A percentile compares a stretch with the other conserved stretches of the same genome.
These are phyloP conservation scores for Tetrapisispora namnaoensis DNA, from an alignment of 805 yeast genomes.

Conservation along the genomic window DNA sequence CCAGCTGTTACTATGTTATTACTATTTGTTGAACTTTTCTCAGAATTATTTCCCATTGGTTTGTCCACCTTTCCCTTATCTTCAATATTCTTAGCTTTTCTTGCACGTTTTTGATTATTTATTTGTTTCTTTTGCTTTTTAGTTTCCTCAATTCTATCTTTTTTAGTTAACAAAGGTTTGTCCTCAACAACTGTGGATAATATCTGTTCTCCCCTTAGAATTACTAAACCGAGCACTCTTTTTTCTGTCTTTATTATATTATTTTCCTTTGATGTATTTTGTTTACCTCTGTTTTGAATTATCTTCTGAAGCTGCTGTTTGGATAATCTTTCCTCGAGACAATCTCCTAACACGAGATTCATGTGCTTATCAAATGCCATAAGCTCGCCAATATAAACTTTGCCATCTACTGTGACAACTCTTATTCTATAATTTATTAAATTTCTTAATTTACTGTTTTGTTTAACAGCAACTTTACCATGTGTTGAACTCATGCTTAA, in stretches of 20 bases:
- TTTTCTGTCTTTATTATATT: conserved; percentile 50
- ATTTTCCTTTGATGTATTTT: conserved; percentile 4
- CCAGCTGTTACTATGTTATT: conserved; percentile 27
- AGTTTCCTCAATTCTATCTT: conserved; percentile 26
- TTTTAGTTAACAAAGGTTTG: conserved; percentile 43
- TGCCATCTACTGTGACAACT: conserved; percentile 66
- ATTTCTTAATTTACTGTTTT: conserved; percentile 36
- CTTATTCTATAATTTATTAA: conserved; percentile 64
- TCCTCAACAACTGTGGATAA: conserved; percentile 52
- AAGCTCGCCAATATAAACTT: conserved; percentile 69
- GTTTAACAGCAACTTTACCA: conserved; percentile 12
- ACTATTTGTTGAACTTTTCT: conserved; percentile 8
- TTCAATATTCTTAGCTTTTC: conserved; percentile 9
- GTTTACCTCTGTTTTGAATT: neutral
- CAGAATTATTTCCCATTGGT: conserved; percentile 9
- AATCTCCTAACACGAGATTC: conserved; percentile 75
- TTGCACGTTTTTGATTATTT: conserved; percentile 23
- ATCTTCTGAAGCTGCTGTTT: conserved; percentile 39
- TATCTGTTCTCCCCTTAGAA: conserved; percentile 82
- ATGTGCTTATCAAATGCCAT: conserved; percentile 84
- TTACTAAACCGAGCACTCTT: conserved; percentile 68
- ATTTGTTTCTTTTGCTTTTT: conserved; percentile 28
- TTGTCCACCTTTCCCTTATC: conserved; percentile 1
- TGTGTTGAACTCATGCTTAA: neutral
- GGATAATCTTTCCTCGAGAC: conserved; percentile 74